Base-by-base conservation (phyloP, 306 rosid species). In the Corylus heterophylla region DNA sequence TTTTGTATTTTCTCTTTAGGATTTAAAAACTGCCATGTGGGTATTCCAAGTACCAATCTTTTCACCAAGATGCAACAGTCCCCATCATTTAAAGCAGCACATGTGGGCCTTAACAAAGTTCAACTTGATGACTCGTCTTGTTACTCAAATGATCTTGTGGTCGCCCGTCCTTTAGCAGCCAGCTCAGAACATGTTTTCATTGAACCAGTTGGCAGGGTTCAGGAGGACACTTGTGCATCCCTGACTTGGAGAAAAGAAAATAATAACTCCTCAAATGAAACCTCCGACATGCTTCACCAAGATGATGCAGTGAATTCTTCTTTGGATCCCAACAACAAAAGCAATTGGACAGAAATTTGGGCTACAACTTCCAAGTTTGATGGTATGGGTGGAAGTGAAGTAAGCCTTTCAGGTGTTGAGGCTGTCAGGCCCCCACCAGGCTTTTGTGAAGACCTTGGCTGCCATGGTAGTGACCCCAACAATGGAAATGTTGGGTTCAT, bases 61-160 rank as follows among this genome's bases (percentile, higher is more conserved):
- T 73, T 83, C 59, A 51, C 78, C 78, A 31, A 51, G 78, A 63
- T 61, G 71, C 75, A 73, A 67, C 75, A 59, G 35, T 16, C 79
- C 20, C 31, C 61, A 50, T 52, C 74, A n/a, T 63, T 6, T 82
- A 85, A 81, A 31, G 78, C 73, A 61, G 77, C 80, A 76, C 50
- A 74, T 14, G 37, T 90, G 58, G 91, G 88, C 86, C 91, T 90
- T 50, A 90, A 86, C 76, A 86, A 84, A 86, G 84, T 76, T 78
- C 85, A 69, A n/a, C 73, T 61, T 47, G 87, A 76, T 76, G 86
- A 76, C 49, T 78, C 87, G 16, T 83, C 86, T 56, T 79, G 85
- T 81, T 37, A 79, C 83, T 86, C 91, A n/a, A 82, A 82, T 79
- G 90, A 84, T 78, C 84, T 74, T 54, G 35, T 71, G 16, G 56